Percentiles rank a stretch among this genome's conserved stretches.
These are phyloP conservation scores for Penicillium sp. DNA, from an alignment of 2,329 filamentous ascomycete genomes.

Conservation along the genomic window DNA sequence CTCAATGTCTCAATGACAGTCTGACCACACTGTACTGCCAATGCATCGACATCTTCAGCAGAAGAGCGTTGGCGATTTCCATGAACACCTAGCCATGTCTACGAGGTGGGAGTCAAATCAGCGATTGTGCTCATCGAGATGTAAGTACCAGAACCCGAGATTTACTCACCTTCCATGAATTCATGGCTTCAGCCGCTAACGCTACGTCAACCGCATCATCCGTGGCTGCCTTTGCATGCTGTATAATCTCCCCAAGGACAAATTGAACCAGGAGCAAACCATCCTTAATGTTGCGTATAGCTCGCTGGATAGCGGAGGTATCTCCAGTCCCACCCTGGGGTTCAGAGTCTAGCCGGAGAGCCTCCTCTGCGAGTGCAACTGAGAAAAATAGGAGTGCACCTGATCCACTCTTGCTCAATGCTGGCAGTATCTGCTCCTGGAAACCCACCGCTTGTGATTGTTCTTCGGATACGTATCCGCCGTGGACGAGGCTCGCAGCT, in stretches of 20 bases:
- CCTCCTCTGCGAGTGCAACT: conserved; percentile 42
- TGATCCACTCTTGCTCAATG: conserved; percentile 36
- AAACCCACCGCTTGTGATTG: conserved; percentile 32
- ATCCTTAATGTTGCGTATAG: conserved; percentile 34
- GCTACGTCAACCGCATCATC: conserved; percentile 20
- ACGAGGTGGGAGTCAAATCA: not conserved
- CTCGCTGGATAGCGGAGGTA: conserved; percentile 15
- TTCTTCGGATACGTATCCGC: conserved; percentile 37
- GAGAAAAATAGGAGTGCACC: conserved; percentile 40
- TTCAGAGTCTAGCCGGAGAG: conserved; percentile 21
- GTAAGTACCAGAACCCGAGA: not conserved
- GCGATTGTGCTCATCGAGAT: not conserved
- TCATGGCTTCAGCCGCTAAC: conserved; percentile 35
- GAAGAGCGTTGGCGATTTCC: conserved; percentile 18
- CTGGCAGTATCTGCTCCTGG: conserved; percentile 34
- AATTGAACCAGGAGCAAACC: conserved; percentile 37
- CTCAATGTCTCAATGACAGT: conserved; percentile 32
- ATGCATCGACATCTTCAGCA: conserved; percentile 8
- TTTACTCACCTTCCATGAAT: conserved; percentile 36
- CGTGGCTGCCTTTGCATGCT: conserved; percentile 28
- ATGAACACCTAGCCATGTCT: conserved; percentile 39
- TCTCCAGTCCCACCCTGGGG: conserved; percentile 14
- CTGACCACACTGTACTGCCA: conserved; percentile 35
- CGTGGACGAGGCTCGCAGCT: conserved; percentile 39
- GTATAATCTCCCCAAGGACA: conserved; percentile 8